phyloP scores from a whole-genome alignment of 495 filamentous ascomycete genomes.

The Hypoxylon lienhwacheense region DNA sequence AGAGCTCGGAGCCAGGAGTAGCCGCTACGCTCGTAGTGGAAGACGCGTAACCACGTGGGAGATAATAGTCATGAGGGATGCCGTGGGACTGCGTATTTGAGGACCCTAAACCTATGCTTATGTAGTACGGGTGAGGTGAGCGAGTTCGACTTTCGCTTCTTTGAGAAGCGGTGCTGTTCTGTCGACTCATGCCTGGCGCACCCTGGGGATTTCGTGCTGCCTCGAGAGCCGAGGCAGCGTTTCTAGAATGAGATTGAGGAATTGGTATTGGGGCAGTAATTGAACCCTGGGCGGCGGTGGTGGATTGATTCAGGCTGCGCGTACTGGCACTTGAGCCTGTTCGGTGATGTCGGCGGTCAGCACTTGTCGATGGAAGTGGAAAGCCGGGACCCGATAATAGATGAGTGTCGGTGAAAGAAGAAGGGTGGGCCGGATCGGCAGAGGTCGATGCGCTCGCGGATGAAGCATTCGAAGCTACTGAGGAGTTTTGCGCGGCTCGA shows the following conservation, averaged over 20 bases:
- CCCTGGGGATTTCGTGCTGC: conserved; percentile 40
- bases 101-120: conserved; percentile 27
- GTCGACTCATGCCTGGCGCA: conserved; percentile 44
- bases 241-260: conserved; percentile 36
- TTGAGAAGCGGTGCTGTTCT: conserved; percentile 50
- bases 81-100: conserved; percentile 30
- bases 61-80: conserved; percentile 38
- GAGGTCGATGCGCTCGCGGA: conserved; percentile 60
- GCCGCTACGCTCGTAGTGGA: conserved; percentile 38
- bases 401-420: conserved; percentile 38
- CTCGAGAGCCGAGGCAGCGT: conserved; percentile 34
- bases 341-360: conserved; percentile 46
- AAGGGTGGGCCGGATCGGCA: conserved; percentile 40
- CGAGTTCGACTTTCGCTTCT: conserved; percentile 43
- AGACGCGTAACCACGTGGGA: conserved; percentile 30
- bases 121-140: conserved; percentile 42
- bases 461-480: conserved; percentile 77
- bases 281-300: conserved; percentile 42
- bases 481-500: conserved; percentile 76
- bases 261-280: conserved; percentile 30
- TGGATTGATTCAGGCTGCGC: conserved; percentile 57
- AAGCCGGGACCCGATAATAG: conserved; percentile 43
- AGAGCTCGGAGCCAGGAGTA: conserved; percentile 44
- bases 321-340: conserved; percentile 56
- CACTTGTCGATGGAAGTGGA: conserved; percentile 42